A percentile compares a stretch with the other conserved stretches of the same genome.
Evolutionary conservation across 2,329 filamentous ascomycete genomes (phyloP).

Genomic region (Epichloe scottii): DNA sequence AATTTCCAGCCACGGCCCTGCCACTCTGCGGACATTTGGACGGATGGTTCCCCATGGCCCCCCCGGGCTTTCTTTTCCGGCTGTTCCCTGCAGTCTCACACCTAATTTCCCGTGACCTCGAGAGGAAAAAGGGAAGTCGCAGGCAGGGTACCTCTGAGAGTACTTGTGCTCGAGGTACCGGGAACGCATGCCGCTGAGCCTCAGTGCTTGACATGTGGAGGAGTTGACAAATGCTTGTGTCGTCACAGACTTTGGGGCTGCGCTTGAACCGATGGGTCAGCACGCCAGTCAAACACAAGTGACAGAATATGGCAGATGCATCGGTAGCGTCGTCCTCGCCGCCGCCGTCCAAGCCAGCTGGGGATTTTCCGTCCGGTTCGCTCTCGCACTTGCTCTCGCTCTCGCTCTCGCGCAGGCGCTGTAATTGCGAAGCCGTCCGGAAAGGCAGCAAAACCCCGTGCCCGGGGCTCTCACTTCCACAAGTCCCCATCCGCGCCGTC

Average conservation of each 20-base stretch:
- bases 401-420: neutral
- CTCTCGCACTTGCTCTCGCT: neutral
- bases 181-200: constrained; percentile 1
- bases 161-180: neutral
- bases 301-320: neutral
- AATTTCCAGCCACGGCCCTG: constrained; percentile 6
- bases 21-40: neutral
- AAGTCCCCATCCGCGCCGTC: neutral
- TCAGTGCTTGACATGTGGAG: neutral
- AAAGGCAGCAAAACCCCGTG: neutral
- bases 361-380: neutral
- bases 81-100: neutral
- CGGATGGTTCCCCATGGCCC: neutral
- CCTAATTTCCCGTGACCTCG: neutral
- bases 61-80: neutral
- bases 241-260: neutral
- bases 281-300: too few species aligned
- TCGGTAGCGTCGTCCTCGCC: neutral
- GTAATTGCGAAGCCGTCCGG: neutral
- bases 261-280: neutral
- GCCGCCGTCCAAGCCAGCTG: neutral
- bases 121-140: neutral
- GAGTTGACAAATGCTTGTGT: neutral
- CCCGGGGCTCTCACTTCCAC: neutral
- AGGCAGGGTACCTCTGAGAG: too few species aligned